These are phyloP conservation scores for Fremontodendron californicum DNA, from an alignment of 345 rosid genomes.

Conservation along the genomic window DNA sequence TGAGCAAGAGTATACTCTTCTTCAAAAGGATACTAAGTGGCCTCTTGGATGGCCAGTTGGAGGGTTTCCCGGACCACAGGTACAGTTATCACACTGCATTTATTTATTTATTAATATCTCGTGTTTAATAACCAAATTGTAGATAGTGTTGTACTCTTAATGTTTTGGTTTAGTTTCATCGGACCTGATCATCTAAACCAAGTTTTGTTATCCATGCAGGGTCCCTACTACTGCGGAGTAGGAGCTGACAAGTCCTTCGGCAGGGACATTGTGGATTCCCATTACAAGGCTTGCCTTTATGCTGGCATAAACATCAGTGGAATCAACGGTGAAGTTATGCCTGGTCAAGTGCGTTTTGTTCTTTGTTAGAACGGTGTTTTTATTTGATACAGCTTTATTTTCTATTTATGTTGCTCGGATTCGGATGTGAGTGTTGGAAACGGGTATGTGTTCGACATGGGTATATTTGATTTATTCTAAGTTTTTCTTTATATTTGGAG, in stretches of 20 bases:
- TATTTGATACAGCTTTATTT: neutral
- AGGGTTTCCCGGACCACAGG: constrained; percentile 85
- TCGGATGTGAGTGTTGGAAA: no score
- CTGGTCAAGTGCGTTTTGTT: constrained; percentile 50
- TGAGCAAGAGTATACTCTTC: constrained; percentile 77
- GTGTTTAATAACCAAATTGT: neutral
- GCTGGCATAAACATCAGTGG: constrained; percentile 76
- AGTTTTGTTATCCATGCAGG: constrained; percentile 31
- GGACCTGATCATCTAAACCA: neutral
- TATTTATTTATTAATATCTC: neutral
- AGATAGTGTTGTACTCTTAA: neutral
- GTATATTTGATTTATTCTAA: no score
- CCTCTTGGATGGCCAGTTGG: constrained; percentile 83
- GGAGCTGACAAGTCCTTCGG: constrained; percentile 89
- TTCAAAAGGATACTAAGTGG: constrained; percentile 62
- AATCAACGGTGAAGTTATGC: constrained; percentile 88
- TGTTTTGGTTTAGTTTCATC: neutral
- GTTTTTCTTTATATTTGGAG: no score
- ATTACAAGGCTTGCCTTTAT: constrained; percentile 84
- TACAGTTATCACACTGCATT: constrained; percentile 3
- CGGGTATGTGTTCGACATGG: no score
- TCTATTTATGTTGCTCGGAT: no score
- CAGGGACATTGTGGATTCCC: constrained; percentile 68
- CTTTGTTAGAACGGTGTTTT: neutral
- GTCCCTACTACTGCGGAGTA: constrained; percentile 78